Base-by-base conservation (phyloP, 106 monocot genomes). In the Acanthochlamys bracteata region DNA sequence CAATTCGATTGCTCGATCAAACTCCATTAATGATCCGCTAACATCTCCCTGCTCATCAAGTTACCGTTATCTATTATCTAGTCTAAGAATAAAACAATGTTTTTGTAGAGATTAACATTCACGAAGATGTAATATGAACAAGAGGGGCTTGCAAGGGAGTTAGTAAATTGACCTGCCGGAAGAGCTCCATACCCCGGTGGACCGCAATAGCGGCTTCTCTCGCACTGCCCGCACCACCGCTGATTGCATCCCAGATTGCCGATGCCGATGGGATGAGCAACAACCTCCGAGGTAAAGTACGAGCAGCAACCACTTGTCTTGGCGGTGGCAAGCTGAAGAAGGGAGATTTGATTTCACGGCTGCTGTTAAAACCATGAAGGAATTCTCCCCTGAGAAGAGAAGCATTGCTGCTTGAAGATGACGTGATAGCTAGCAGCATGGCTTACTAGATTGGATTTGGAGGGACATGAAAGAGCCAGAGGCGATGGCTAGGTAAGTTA, bases 141-240 rank as follows among this genome's bases (percentile, higher is more conserved):
- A 43, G 39, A 56, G 46, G 25, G 63, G 45, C 15, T 8, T 1
- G 0, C 19, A 7, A 0, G n/a, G n/a, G n/a, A 10, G 9, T 63
- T 9, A 7, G 43, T 9, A 9, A 45, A 7, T 45, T 7, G 13
- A 89, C 93, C 89, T 90, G 77, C 17, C 86, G 73, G 71, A 95
- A 95, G 56, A 90, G 86, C 41, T 53, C 64, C 94, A 95, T 90
- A 26, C 94, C 94, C 17, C 84, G 75, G 47, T 90, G 86, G 59
- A 95, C 73, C 54, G 90, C 79, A 21, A 77, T 20, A 41, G 75
- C 64, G 39, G 90, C 86, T 4, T 81, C 94, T 13, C 74, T 71
- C 9, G 82, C 83, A 27, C 67, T 27, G 62, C 27, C 26, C 54
- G 39, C 69, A 24, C 76, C 83, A 33, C 86, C 84, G 6, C 79